A percentile compares a stretch with the other conserved stretches of the same genome.
Conservation (phyloP, 2,329 filamentous ascomycete genomes). For the Alternaria burnsii region DNA sequence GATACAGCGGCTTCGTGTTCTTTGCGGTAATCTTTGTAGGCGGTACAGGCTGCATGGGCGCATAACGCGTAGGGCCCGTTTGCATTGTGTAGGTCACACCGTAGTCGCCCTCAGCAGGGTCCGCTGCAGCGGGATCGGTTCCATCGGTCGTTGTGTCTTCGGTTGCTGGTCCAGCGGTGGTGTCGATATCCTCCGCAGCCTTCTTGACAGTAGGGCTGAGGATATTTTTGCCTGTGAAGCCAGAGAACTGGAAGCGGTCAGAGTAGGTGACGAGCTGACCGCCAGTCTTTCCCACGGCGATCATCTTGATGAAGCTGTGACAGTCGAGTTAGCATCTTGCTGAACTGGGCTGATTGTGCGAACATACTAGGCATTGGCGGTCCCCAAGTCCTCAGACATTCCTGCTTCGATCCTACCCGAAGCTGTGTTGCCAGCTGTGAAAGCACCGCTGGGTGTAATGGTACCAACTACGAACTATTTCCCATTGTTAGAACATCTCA, state of each 20-base stretch:
- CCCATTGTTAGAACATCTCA: slow-evolving; percentile 8
- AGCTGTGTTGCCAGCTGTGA: slow-evolving; percentile 55
- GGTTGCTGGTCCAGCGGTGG: slow-evolving; percentile 40
- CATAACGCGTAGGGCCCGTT: slow-evolving; percentile 66
- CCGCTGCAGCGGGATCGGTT: slow-evolving; percentile 37
- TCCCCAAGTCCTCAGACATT: slow-evolving; percentile 44
- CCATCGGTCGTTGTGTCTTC: slow-evolving; percentile 32
- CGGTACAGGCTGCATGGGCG: slow-evolving; percentile 68
- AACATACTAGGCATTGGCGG: slow-evolving; percentile 64
- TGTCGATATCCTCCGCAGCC: slow-evolving; percentile 40
- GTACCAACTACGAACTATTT: slow-evolving; percentile 22
- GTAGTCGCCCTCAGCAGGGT: slow-evolving; percentile 24
- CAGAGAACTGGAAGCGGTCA: slow-evolving; percentile 68
- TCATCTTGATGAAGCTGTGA: slow-evolving; percentile 56
- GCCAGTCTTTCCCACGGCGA: slow-evolving; percentile 63
- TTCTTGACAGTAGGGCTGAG: slow-evolving; percentile 60
- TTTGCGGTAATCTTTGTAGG: slow-evolving; percentile 66
- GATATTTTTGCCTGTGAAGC: slow-evolving; percentile 70
- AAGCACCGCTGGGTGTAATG: slow-evolving; percentile 57
- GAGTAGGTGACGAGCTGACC: slow-evolving; percentile 68
- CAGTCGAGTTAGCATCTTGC: slow-evolving; percentile 14
- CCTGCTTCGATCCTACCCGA: slow-evolving; percentile 36
- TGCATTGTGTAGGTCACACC: slow-evolving; percentile 64
- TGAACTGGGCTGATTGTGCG: background rate
- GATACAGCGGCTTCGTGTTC: slow-evolving; percentile 59